These are phyloP conservation scores for Nitzschia putrida DNA, from an alignment of 108 stramenopile genomes.

Conservation along the genomic window DNA sequence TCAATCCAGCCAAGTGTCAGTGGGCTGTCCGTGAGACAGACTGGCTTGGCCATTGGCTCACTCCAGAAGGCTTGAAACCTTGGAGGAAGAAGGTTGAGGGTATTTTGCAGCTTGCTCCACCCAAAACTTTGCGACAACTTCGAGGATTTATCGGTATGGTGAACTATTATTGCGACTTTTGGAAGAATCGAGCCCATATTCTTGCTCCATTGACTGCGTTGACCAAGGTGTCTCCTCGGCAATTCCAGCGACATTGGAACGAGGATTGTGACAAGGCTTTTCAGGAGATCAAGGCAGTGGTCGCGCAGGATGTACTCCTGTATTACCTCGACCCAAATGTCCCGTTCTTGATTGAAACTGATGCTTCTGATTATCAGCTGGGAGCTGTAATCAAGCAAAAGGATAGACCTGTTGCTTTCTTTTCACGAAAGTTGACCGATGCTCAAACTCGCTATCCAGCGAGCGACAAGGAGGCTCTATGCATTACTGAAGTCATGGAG, in stretches of 20 bases:
- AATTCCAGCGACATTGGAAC: conserved; percentile 27
- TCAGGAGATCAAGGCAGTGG: too few relatives aligned
- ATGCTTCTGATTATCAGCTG: conserved; percentile 42
- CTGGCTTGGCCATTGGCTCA: too few relatives aligned
- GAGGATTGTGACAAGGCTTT: conserved; percentile 12
- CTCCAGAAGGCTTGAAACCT: too few relatives aligned
- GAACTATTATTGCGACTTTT: conserved; percentile 50
- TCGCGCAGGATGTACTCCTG: conserved; percentile 18
- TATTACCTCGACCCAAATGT: conserved; percentile 38
- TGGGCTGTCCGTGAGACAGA: conserved; percentile 23
- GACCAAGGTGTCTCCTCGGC: not conserved
- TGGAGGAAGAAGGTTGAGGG: conserved; percentile 45
- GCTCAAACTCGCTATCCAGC: conserved; percentile 24
- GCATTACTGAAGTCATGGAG: conserved; percentile 33
- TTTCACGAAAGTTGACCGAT: conserved; percentile 18
- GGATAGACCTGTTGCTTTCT: conserved; percentile 29
- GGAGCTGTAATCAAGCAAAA: too few relatives aligned
- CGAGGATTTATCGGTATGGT: conserved; percentile 48
- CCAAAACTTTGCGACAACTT: conserved; percentile 29
- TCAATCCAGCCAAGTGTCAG: conserved; percentile 34
- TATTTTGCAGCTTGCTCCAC: conserved; percentile 31
- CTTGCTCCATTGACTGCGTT: too few relatives aligned
- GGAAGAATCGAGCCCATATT: too few relatives aligned
- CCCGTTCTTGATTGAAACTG: conserved; percentile 47
- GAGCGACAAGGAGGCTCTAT: conserved; percentile 30